Evolutionary conservation across 441 rosid genomes (phyloP), one percentile per base, ranked within the genome.

Genomic region (Populus hybrid): DNA sequence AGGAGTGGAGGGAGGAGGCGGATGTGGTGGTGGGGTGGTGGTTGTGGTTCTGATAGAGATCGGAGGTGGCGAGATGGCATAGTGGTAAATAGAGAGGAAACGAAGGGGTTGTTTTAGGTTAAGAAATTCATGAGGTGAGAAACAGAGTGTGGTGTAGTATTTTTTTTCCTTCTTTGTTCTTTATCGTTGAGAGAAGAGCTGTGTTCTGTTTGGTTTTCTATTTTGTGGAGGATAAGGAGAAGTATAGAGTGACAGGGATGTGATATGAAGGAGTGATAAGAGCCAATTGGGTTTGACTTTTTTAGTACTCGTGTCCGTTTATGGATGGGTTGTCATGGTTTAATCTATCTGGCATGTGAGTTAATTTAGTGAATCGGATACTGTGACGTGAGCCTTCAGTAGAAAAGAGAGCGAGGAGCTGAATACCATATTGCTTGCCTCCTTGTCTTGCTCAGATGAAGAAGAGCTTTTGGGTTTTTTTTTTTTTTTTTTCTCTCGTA

Each of bases 11-110:
- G 88, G 7, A 87, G 75, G 11, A 77, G 84, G 46, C 59, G 21
- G 28, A 14, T 82, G 36, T 10, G 79, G 79, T 28, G 77, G 67
- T 78, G 85, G 73, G 66, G 69, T 12, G 30, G 73, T 53, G 63
- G 20, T 70, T 69, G 50, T 81, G 83, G 28, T 6, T 73, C 65
- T 1, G 84, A 20, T 18, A 78, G 64, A 69, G 87, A 70, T 24
- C 53, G 71, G 10, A 78, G 77, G 30, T 24, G 81, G 65, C 86
- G 90, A 14, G 94, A 87, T 72, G 93, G 91, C 97, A 93, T 93
- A 77, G 75, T 50, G 9, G 84, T 81, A 70, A 76, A 80, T 79
- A 63, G 10, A 23, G 30, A 4, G 28, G 35, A 57, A 84, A 80
- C 9, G 34, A 75, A 30, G 30, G 69, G 85, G 30, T 34, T 50